These are phyloP conservation scores for Eucalyptus marginata DNA, from an alignment of 345 rosid genomes.

Conservation along the genomic window DNA sequence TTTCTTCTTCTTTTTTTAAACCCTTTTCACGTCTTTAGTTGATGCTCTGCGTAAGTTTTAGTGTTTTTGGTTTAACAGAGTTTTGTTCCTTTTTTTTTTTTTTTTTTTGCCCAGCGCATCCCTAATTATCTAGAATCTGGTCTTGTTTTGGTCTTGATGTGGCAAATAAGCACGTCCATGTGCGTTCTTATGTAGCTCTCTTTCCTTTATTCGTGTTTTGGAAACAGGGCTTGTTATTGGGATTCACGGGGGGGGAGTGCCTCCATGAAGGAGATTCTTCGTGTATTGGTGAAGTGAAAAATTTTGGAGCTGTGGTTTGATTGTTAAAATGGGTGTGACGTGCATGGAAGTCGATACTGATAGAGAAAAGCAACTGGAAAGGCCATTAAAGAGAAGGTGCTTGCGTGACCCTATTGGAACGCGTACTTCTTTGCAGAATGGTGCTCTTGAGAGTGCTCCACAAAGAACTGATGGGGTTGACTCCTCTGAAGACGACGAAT, in stretches of 20 bases:
- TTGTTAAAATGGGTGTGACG: background rate
- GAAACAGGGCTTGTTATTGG: background rate
- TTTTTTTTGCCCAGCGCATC: background rate
- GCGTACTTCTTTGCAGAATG: background rate
- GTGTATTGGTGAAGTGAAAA: background rate
- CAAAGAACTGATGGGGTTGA: background rate
- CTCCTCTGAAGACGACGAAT: background rate
- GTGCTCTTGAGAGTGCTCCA: background rate
- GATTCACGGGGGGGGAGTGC: background rate
- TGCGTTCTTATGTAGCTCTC: background rate
- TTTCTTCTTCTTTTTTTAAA: too few species aligned
- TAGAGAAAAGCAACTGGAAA: conserved; percentile 9
- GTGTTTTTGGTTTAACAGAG: background rate
- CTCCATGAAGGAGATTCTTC: background rate
- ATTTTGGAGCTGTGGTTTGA: background rate
- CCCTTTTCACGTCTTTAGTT: background rate
- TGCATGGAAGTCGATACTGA: background rate
- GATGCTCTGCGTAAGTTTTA: background rate
- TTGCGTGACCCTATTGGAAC: background rate
- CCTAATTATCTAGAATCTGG: background rate
- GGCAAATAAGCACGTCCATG: background rate
- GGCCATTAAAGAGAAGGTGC: conserved; percentile 17
- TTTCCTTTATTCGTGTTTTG: background rate
- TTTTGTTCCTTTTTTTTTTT: background rate
- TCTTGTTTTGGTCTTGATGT: background rate